Conservation (phyloP, 2,329 filamentous ascomycete genomes). For the Tothia fuscella region DNA sequence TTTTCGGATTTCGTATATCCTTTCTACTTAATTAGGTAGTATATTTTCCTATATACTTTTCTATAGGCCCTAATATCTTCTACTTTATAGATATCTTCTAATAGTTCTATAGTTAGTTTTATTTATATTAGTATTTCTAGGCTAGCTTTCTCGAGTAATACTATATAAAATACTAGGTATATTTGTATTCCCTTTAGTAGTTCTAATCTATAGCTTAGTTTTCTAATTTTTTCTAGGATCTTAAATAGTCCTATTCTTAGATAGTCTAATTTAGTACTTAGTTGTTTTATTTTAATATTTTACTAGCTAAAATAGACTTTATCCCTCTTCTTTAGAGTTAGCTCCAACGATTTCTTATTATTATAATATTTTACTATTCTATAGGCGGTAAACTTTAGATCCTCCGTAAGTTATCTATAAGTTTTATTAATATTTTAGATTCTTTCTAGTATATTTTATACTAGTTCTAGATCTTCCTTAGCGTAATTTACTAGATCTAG, state of each 20-base stretch:
- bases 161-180: constrained; percentile 6
- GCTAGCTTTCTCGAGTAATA: constrained; percentile 22
- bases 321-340: constrained; percentile 10
- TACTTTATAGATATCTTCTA: too few species aligned
- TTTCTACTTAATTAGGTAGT: too few species aligned
- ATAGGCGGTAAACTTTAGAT: not conserved
- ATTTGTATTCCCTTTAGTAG: constrained; percentile 6
- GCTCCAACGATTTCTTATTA: not conserved
- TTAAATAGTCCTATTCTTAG: constrained; percentile 8
- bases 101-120: too few species aligned
- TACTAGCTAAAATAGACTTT: constrained; percentile 8
- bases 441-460: not conserved
- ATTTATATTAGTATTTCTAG: too few species aligned
- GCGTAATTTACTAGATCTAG: not conserved
- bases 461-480: not conserved
- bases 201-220: constrained; percentile 3
- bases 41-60: too few species aligned
- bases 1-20: too few species aligned
- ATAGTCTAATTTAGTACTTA: constrained; percentile 9
- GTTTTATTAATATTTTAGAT: not conserved
- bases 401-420: not conserved
- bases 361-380: constrained; percentile 2
- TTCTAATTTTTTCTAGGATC: not conserved
- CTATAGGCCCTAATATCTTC: too few species aligned
- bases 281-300: constrained; percentile 12